Conservation (phyloP, 2,329 filamentous ascomycete genomes). For the Pseudopyricularia cyperi region DNA sequence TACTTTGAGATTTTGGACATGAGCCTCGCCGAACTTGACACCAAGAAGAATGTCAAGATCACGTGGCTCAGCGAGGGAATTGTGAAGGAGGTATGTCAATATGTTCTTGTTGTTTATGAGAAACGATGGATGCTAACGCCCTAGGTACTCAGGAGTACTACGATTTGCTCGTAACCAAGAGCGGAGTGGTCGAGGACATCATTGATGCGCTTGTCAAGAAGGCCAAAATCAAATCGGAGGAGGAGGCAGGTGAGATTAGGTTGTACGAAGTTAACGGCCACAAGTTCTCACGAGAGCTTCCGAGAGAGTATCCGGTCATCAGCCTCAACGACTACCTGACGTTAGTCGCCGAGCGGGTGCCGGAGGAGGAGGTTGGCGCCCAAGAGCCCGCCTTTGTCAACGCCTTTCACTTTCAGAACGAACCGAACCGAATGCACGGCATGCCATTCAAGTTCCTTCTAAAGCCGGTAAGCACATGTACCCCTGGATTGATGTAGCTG, state of each 20-base stretch:
- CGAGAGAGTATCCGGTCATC: constrained; percentile 57
- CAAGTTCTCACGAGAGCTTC: constrained; percentile 72
- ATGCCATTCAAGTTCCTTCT: constrained; percentile 85
- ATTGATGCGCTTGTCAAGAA: constrained; percentile 68
- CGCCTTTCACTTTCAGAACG: constrained; percentile 87
- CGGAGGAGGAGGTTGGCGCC: constrained; percentile 54
- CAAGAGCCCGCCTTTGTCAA: constrained; percentile 53
- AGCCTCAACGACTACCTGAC: constrained; percentile 76
- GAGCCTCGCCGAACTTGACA: constrained; percentile 84
- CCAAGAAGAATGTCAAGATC: constrained; percentile 76
- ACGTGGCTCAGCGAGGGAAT: constrained; percentile 82
- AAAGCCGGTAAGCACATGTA: constrained; percentile 48
- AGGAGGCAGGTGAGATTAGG: constrained; percentile 54
- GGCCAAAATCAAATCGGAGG: constrained; percentile 63
- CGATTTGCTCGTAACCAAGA: constrained; percentile 81
- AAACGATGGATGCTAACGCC: neutral
- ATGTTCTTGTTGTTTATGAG: neutral
- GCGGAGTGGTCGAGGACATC: constrained; percentile 67
- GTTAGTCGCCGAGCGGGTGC: constrained; percentile 69
- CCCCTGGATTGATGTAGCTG: neutral
- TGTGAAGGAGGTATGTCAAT: constrained; percentile 60
- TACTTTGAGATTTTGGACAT: constrained; percentile 94
- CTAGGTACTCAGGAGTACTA: constrained; percentile 46
- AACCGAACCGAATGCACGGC: constrained; percentile 71
- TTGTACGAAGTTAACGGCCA: constrained; percentile 73